phyloP scores from a whole-genome alignment of 257 asterid species.

The Solanum chiquidenum region DNA sequence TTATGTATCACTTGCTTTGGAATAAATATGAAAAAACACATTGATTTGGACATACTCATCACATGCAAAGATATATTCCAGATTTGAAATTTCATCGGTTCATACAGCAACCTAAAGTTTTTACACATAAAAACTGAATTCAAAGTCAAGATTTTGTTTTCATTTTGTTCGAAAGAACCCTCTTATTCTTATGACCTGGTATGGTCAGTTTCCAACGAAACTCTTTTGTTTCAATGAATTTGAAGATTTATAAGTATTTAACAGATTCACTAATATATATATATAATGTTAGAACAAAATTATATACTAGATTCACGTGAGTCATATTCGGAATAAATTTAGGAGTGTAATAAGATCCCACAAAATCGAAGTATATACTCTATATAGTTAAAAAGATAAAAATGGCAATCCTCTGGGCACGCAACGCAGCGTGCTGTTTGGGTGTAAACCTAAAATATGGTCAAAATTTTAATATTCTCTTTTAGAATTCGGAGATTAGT shows the following conservation, averaged over 20 bases:
- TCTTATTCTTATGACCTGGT: no score
- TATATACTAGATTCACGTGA: no score
- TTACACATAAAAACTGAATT: neutral
- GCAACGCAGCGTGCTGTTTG: neutral
- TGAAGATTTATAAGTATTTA: neutral
- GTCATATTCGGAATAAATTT: no score
- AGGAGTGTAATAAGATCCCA: neutral
- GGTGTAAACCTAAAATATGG: neutral
- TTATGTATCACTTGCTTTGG: neutral
- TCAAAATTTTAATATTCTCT: neutral
- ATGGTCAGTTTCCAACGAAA: no score
- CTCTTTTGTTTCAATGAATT: neutral
- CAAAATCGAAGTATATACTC: neutral
- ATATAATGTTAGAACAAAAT: no score
- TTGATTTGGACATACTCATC: neutral
- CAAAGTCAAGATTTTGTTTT: neutral
- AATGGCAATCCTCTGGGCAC: slow-evolving; percentile 21
- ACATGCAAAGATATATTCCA: no score
- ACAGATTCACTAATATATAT: no score
- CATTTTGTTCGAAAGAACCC: no score
- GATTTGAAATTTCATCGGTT: no score
- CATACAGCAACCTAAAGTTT: no score
- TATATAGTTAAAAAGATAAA: no score
- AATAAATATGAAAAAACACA: no score
- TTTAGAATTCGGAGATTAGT: neutral